phyloP scores from a whole-genome alignment of 179 eudicot species.

The Beta lomatogona region DNA sequence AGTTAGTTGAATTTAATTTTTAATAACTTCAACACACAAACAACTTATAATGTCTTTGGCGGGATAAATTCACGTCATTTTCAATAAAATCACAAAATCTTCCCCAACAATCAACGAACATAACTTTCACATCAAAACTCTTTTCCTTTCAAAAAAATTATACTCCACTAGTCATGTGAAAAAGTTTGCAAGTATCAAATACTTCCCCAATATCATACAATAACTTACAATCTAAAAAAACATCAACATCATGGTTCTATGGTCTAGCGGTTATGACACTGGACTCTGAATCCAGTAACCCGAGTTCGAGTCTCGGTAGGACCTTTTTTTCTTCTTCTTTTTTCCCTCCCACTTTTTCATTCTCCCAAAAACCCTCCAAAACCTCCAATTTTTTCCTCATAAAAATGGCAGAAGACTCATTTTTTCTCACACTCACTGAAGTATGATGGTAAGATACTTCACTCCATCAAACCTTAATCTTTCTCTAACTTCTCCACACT shows the following conservation, averaged over 20 bases:
- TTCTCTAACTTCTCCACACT: not conserved
- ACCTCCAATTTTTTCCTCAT: not conserved
- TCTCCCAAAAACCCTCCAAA: not conserved
- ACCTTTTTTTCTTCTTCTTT: conserved; percentile 32
- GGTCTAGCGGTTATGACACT: conserved; percentile 57
- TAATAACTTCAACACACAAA: too few relatives aligned
- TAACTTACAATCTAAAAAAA: not conserved
- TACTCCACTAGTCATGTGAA: too few relatives aligned
- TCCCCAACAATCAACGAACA: too few relatives aligned
- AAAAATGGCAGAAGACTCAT: not conserved
- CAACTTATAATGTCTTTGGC: too few relatives aligned
- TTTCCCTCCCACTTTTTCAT: not conserved
- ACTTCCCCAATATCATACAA: too few relatives aligned
- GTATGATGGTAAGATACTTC: not conserved
- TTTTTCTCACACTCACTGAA: not conserved
- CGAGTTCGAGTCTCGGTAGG: conserved; percentile 68
- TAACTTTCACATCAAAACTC: too few relatives aligned
- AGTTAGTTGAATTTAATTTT: too few relatives aligned
- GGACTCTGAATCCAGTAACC: conserved; percentile 58
- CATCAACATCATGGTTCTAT: conserved; percentile 38
- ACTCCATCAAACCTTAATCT: conserved; percentile 1
- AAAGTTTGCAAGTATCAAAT: too few relatives aligned
- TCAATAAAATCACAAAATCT: too few relatives aligned
- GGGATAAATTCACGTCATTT: too few relatives aligned
- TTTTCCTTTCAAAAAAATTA: too few relatives aligned